A percentile compares a stretch with the other conserved stretches of the same genome.
These are phyloP conservation scores for Rosa multiflora DNA, from an alignment of 306 rosid genomes.

Conservation along the genomic window DNA sequence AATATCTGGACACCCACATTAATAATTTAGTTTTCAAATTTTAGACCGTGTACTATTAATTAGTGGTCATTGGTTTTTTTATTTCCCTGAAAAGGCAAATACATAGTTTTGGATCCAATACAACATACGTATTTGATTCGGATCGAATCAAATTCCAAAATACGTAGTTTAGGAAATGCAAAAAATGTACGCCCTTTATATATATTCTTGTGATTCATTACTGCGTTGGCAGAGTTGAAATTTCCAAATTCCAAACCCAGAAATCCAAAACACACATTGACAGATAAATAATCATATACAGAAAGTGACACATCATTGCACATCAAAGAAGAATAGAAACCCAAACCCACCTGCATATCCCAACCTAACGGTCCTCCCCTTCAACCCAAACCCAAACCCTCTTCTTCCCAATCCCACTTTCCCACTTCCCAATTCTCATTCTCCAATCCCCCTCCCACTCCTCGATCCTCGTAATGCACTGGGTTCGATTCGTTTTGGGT, in stretches of 20 bases:
- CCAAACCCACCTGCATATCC: not conserved
- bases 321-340: no score
- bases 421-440: not conserved
- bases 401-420: not conserved
- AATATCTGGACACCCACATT: no score
- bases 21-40: no score
- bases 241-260: not conserved
- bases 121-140: no score
- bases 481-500: constrained; percentile 13
- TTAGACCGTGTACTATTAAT: no score
- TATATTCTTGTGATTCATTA: not conserved
- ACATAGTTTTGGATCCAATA: no score
- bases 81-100: no score
- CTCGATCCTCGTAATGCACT: constrained; percentile 16
- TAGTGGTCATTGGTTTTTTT: no score
- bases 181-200: not conserved
- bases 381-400: constrained; percentile 24
- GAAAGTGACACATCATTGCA: not conserved
- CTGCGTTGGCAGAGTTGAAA: not conserved
- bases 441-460: not conserved
- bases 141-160: not conserved
- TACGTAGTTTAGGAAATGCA: not conserved
- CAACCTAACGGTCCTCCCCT: constrained; percentile 45
- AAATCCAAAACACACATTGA: not conserved
- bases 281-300: not conserved